These are phyloP conservation scores for Orobanche coerulescens DNA, from an alignment of 257 asterid genomes.

Conservation along the genomic window DNA sequence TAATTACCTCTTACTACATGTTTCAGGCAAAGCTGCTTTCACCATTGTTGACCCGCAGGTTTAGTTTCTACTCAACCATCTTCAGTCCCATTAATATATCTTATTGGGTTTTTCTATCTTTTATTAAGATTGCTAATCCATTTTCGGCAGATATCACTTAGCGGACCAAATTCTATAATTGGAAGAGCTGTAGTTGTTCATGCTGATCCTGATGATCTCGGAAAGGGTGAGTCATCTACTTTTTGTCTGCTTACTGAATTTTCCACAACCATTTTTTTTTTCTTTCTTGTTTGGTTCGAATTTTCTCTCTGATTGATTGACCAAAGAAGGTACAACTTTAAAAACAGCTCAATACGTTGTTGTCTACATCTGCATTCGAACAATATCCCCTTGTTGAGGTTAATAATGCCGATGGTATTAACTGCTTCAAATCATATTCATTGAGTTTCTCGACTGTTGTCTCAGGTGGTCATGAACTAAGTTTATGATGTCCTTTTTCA, in stretches of 20 bases:
- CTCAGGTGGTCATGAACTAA: constrained; percentile 93
- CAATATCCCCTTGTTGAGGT: not conserved
- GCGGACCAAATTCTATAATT: constrained; percentile 70
- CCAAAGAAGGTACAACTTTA: not conserved
- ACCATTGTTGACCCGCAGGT: constrained; percentile 73
- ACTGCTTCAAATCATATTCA: not conserved
- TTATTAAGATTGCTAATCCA: not conserved
- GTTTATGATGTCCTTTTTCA: constrained; percentile 22
- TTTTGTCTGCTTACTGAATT: not conserved
- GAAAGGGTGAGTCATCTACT: constrained; percentile 49
- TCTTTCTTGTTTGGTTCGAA: not conserved
- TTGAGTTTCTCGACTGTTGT: constrained; percentile 11
- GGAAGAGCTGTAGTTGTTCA: constrained; percentile 99
- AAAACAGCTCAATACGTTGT: not conserved
- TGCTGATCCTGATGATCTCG: constrained; percentile 95
- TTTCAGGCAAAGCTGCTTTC: constrained; percentile 64
- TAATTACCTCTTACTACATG: not conserved
- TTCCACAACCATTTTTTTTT: not conserved
- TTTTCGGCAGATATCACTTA: constrained; percentile 62
- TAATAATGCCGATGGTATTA: not conserved
- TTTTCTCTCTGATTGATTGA: not conserved
- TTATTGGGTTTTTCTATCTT: not conserved
- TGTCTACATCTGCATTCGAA: not conserved
- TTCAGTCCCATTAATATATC: not conserved
- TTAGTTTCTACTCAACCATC: constrained; percentile 2